Base-by-base conservation (phyloP, 2,329 filamentous ascomycete species). In the Botrytis pseudocinerea region DNA sequence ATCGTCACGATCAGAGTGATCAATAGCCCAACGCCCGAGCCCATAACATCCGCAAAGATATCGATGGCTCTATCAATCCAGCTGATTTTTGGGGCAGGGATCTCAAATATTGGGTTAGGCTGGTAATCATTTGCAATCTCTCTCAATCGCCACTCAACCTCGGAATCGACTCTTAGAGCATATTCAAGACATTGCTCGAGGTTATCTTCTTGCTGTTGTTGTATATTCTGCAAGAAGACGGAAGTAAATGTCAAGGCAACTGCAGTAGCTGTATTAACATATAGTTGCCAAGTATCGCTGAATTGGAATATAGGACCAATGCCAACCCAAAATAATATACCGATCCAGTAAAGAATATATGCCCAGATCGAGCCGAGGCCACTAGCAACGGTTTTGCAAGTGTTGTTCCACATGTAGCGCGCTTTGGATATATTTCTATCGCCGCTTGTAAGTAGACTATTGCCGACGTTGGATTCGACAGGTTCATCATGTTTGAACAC, bases 231-330 rank as follows among this genome's bases (percentile, higher is more conserved):
- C 60, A 83, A 72, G 74, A 83, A 83, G 59, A 78, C 77, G 40
- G 80, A 82, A 2, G 82, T 79, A 46, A 85, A 81, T 4, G 83
- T 81, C 78, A 85, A 82, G 66, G 83, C 77, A 60, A 83, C 81
- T 0, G 84, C 83, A 0, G 83, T 84, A 5, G 83, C 82, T 14
- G 83, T 82, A 79, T 85, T 83, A 76, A 84, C 82, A 75, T 83
- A 75, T 44, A 75, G 59, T 14, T 76, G 74, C 74, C 72, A 76
- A 40, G 72, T 75, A 60, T 76, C 64, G 44, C 72, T 72, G 66
- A 74, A 75, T 25, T 68, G 42, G 62, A 74, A 75, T 61, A 73
- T 69, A 32, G 73, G 62, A 20, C 72, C 74, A 35, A 75, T 75
- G 71, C 72, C 72, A 72, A 76, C 62, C 71, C 74, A 76, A 28